Evolutionary conservation across 768 basidiomycete genomes (phyloP).

Genomic region (Termitomyces sp.): DNA sequence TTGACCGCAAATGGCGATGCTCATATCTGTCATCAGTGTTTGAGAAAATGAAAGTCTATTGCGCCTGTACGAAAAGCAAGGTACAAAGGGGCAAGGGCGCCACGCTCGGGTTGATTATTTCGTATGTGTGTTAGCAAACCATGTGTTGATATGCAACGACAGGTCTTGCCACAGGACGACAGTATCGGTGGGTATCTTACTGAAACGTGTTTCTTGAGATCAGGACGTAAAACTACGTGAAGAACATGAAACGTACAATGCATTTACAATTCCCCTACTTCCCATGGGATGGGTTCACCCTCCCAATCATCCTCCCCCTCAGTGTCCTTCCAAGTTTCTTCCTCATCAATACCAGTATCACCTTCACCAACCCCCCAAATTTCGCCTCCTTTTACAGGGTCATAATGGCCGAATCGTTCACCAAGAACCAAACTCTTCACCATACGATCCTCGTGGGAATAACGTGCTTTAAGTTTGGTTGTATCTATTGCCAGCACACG

Average conservation of each 20-base stretch:
- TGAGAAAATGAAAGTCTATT: conserved; percentile 9
- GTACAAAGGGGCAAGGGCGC: not conserved
- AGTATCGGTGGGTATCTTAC: not conserved
- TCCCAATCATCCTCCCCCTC: conserved; percentile 70
- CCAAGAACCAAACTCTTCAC: conserved; percentile 61
- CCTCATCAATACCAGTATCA: conserved; percentile 26
- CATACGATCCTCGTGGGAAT: conserved; percentile 44
- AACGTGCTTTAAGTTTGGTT: conserved; percentile 31
- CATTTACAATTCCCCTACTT: conserved; percentile 61
- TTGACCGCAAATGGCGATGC: not conserved
- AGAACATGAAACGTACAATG: conserved; percentile 13
- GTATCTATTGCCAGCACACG: conserved; percentile 59
- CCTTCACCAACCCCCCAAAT: conserved; percentile 75
- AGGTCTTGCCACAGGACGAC: not conserved
- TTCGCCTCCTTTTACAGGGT: conserved; percentile 60
- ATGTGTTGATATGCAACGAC: conserved; percentile 1
- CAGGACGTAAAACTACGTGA: conserved; percentile 4
- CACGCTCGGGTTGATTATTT: not conserved
- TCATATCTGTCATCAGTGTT: conserved; percentile 2
- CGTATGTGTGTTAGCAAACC: not conserved
- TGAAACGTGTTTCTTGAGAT: conserved; percentile 12
- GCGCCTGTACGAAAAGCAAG: not conserved
- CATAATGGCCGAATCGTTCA: conserved; percentile 46
- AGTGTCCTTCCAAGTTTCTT: conserved; percentile 20
- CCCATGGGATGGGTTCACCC: conserved; percentile 79